Percentiles rank a stretch among this genome's conserved stretches.
These are phyloP conservation scores for Blepharisma japonicum DNA, from an alignment of 73 alveolate species.

Conservation along the genomic window DNA sequence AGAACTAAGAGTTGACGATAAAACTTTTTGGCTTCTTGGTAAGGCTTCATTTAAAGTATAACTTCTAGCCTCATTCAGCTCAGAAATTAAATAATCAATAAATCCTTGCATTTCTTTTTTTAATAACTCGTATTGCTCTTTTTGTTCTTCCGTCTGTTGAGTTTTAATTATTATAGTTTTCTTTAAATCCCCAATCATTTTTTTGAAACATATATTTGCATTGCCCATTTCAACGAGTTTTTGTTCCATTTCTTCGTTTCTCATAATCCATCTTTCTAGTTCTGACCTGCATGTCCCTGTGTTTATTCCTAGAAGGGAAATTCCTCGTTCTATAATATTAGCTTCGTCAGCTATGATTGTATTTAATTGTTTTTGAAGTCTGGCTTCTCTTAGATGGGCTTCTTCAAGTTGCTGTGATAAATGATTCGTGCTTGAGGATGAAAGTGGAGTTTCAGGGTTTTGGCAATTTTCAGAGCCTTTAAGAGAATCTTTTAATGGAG, in stretches of 20 bases:
- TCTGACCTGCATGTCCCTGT: not conserved
- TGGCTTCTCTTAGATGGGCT: conserved; percentile 5
- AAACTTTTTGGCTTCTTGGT: too few relatives aligned
- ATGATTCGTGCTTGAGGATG: not conserved
- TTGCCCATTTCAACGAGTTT: not conserved
- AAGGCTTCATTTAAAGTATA: too few relatives aligned
- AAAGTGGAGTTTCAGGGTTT: not conserved
- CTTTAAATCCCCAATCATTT: not conserved
- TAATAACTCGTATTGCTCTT: too few relatives aligned
- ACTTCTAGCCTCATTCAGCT: too few relatives aligned
- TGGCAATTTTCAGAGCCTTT: not conserved
- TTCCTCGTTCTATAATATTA: not conserved
- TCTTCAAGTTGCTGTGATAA: not conserved
- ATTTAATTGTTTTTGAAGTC: not conserved
- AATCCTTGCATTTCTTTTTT: too few relatives aligned
- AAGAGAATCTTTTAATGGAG: not conserved
- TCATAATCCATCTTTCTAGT: conserved; percentile 25
- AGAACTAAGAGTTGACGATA: too few relatives aligned
- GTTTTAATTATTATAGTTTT: not conserved
- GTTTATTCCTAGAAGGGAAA: not conserved
- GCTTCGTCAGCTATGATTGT: not conserved
- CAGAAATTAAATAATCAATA: too few relatives aligned
- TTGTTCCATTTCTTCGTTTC: conserved; percentile 1
- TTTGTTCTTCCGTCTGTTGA: not conserved
- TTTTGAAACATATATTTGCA: not conserved